Evolutionary conservation across 441 rosid genomes (phyloP).

Genomic region (Arabidopsis lyrata): DNA sequence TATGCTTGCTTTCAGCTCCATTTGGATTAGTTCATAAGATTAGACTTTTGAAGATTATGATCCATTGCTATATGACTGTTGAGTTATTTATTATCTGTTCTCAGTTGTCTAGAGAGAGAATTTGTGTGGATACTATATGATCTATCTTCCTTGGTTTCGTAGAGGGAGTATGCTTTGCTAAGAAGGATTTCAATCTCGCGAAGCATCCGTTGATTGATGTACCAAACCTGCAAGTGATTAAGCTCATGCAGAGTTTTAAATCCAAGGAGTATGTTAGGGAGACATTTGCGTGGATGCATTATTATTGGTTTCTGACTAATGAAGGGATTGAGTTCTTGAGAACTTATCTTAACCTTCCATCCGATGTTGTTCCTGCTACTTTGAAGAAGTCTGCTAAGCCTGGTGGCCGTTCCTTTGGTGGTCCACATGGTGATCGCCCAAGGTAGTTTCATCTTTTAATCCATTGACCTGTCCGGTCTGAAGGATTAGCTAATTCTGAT

Average conservation of each 20-base stretch:
- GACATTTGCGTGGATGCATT: slow-evolving; percentile 95
- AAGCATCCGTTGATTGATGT: slow-evolving; percentile 84
- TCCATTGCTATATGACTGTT: neutral
- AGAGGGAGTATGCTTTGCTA: slow-evolving; percentile 89
- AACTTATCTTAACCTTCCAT: slow-evolving; percentile 82
- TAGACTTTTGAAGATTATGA: neutral
- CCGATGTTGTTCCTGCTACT: slow-evolving; percentile 90
- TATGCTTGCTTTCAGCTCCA: neutral
- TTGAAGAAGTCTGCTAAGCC: slow-evolving; percentile 92
- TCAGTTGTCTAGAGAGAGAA: neutral
- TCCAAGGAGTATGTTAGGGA: slow-evolving; percentile 86
- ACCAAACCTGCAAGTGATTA: slow-evolving; percentile 85
- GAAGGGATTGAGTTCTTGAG: slow-evolving; percentile 88
- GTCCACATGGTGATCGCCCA: slow-evolving; percentile 72
- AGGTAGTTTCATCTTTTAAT: slow-evolving; percentile 15
- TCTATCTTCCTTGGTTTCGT: neutral
- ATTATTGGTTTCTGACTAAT: slow-evolving; percentile 84
- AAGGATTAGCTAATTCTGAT: slow-evolving; percentile 2
- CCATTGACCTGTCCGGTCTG: neutral
- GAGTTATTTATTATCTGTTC: neutral
- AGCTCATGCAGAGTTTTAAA: slow-evolving; percentile 91
- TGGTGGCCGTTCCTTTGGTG: slow-evolving; percentile 72
- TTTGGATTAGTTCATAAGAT: neutral
- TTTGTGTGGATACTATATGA: neutral
- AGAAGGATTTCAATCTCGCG: slow-evolving; percentile 83